Conservation (phyloP, 495 filamentous ascomycete genomes). For the Trichodelitschia bisporula region DNA sequence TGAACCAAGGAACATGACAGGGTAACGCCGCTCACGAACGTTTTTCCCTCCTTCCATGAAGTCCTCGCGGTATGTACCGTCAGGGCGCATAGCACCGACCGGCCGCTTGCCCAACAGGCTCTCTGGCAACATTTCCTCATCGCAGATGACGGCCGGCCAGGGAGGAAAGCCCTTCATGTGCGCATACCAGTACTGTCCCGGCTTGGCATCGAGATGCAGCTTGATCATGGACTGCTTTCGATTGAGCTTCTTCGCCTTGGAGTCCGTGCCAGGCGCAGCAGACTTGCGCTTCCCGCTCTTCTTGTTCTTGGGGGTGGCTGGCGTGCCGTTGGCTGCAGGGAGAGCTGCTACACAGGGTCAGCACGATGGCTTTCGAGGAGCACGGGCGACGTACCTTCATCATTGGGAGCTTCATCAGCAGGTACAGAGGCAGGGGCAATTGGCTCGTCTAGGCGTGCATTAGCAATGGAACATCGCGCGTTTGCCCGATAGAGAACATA, state of each 20-base stretch:
- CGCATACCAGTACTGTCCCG: conserved; percentile 67
- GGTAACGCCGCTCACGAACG: conserved; percentile 57
- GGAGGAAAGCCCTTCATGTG: conserved; percentile 73
- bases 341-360: neutral
- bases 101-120: conserved; percentile 46
- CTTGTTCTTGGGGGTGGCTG: conserved; percentile 15
- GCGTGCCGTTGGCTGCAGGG: conserved; percentile 10
- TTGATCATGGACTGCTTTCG: conserved; percentile 56
- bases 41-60: conserved; percentile 67
- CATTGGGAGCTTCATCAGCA: neutral
- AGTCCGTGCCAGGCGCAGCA: conserved; percentile 32
- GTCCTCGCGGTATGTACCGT: conserved; percentile 65
- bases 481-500: no score
- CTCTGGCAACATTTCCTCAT: conserved; percentile 71
- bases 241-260: conserved; percentile 58
- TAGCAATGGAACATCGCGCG: no score
- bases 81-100: conserved; percentile 50
- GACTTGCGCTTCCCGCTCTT: conserved; percentile 36
- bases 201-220: conserved; percentile 53
- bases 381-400: neutral
- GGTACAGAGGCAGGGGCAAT: neutral
- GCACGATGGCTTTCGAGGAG: neutral
- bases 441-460: no score
- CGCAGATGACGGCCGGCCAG: conserved; percentile 77
- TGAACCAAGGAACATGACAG: conserved; percentile 79